These are phyloP conservation scores for Suillus weaverae DNA, from an alignment of 768 basidiomycete species.

Conservation along the genomic window DNA sequence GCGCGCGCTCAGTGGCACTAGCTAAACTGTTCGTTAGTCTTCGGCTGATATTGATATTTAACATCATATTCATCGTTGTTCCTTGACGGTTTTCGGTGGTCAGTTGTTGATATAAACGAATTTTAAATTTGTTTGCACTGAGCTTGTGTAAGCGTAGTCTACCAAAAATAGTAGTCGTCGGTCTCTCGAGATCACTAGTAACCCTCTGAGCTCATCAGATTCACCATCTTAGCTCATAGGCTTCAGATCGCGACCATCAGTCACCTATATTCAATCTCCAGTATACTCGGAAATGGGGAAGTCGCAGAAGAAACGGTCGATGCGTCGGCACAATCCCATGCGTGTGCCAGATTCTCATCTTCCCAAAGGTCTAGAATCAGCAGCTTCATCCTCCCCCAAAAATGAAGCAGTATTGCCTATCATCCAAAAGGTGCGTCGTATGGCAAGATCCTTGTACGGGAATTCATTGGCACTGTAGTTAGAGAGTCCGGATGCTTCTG, in stretches of 20 bases:
- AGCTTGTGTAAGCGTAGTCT: neutral
- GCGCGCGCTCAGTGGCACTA: neutral
- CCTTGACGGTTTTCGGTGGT: too few relatives aligned
- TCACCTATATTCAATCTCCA: neutral
- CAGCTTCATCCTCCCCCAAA: slow-evolving; percentile 71
- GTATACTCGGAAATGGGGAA: slow-evolving; percentile 71
- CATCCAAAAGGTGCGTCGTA: slow-evolving; percentile 72
- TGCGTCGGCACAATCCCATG: slow-evolving; percentile 91
- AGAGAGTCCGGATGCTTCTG: slow-evolving; percentile 70
- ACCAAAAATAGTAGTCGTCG: slow-evolving; percentile 3
- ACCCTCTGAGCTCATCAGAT: neutral
- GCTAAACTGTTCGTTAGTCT: neutral
- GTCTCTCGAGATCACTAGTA: neutral
- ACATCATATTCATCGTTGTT: too few relatives aligned
- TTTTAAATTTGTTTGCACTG: too few relatives aligned
- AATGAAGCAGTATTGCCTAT: slow-evolving; percentile 82
- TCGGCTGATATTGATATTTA: neutral
- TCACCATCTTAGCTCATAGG: neutral
- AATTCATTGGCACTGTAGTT: slow-evolving; percentile 46
- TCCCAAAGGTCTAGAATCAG: slow-evolving; percentile 76
- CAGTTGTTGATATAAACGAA: too few relatives aligned
- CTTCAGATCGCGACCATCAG: slow-evolving; percentile 1
- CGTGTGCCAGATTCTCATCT: slow-evolving; percentile 93
- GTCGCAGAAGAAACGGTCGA: slow-evolving; percentile 81
- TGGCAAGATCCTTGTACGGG: neutral